Percentiles rank a stretch among this genome's conserved stretches.
Conservation (phyloP, 2,329 filamentous ascomycete species). For the Helotiales sp. region DNA sequence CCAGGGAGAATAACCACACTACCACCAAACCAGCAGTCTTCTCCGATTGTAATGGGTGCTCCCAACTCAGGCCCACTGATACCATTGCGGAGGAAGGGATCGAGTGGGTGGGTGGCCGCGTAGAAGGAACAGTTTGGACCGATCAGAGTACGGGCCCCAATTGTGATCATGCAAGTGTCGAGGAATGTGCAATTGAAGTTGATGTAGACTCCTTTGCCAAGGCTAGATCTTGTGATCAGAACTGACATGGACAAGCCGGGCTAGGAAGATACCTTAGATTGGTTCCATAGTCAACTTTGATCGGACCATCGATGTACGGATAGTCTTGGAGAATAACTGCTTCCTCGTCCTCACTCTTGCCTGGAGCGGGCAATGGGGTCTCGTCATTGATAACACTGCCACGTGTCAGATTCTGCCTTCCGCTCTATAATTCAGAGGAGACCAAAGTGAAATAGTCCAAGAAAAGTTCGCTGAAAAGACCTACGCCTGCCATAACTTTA, state of each 20-base stretch:
- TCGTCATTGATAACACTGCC: slow-evolving; percentile 62
- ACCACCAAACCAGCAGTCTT: slow-evolving; percentile 80
- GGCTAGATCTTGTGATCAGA: slow-evolving; percentile 34
- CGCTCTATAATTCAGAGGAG: too few relatives aligned
- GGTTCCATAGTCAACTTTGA: slow-evolving; percentile 75
- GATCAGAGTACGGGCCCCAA: slow-evolving; percentile 76
- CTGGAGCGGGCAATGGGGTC: slow-evolving; percentile 60
- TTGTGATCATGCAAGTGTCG: slow-evolving; percentile 72
- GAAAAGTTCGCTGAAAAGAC: slow-evolving; percentile 25
- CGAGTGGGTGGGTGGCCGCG: slow-evolving; percentile 73
- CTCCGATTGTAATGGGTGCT: slow-evolving; percentile 70
- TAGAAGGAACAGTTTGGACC: slow-evolving; percentile 79
- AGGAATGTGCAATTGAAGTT: slow-evolving; percentile 75
- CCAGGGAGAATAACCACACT: slow-evolving; percentile 72
- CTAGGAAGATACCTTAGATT: slow-evolving; percentile 56
- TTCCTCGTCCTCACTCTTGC: slow-evolving; percentile 60
- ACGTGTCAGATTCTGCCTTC: slow-evolving; percentile 11
- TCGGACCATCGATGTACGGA: slow-evolving; percentile 69
- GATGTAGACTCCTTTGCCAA: slow-evolving; percentile 72
- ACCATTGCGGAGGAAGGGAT: slow-evolving; percentile 73
- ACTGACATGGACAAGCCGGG: background rate
- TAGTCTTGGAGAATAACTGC: slow-evolving; percentile 62
- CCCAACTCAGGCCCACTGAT: slow-evolving; percentile 74
- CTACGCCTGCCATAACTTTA: slow-evolving; percentile 73
- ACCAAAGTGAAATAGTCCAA: background rate